Percentiles rank a stretch among this genome's conserved stretches.
phyloP scores from a whole-genome alignment of 75 land plant species.

The Larix kaempferi region DNA sequence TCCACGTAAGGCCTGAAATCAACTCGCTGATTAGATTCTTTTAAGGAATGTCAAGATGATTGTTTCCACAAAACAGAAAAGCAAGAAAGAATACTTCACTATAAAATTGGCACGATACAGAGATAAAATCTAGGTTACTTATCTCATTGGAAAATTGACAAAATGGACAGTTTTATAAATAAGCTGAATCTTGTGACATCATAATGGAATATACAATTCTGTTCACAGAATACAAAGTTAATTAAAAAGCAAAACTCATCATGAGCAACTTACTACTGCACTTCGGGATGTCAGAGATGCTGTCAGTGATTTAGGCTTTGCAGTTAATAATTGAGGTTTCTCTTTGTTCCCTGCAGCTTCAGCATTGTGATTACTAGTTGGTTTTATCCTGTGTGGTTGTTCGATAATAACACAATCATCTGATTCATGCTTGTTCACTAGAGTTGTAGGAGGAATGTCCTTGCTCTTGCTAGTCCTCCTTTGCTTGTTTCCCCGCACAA shows the following conservation, averaged over 20 bases:
- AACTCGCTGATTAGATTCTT: background rate
- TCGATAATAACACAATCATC: constrained; percentile 6
- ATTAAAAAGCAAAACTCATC: background rate
- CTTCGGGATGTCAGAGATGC: constrained; percentile 38
- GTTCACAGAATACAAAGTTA: background rate
- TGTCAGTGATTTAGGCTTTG: constrained; percentile 8
- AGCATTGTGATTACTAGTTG: background rate
- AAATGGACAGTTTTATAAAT: background rate
- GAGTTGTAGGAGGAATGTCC: background rate
- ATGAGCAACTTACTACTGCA: constrained; percentile 13
- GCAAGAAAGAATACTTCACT: background rate
- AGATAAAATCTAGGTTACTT: background rate
- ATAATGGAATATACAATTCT: too few species aligned
- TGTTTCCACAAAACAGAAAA: background rate
- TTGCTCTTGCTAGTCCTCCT: constrained; percentile 1
- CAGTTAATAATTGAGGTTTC: background rate
- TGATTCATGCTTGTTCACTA: background rate
- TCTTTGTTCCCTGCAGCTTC: background rate
- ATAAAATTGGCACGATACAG: background rate
- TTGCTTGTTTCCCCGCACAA: background rate
- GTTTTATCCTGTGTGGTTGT: background rate
- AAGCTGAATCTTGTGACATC: background rate
- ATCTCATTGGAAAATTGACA: constrained; percentile 21
- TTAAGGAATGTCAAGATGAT: background rate
- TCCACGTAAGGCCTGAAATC: constrained; percentile 27